Conservation (phyloP, 1,139 yeast genomes). For the Candida frijolesensis region DNA sequence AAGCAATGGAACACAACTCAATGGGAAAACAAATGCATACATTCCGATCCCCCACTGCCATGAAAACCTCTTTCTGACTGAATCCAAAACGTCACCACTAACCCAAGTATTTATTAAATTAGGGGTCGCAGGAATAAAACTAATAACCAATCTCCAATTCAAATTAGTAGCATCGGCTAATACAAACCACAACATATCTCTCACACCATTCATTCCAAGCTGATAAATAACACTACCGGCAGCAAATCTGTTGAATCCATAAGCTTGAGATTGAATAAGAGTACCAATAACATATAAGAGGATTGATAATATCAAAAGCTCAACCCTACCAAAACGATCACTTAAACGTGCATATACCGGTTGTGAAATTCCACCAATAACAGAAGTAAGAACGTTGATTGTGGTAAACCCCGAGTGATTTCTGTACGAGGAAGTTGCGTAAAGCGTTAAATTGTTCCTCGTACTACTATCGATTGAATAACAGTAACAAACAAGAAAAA, state of each 20-base stretch:
- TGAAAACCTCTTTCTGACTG: slow-evolving; percentile 21
- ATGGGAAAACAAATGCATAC: slow-evolving; percentile 79
- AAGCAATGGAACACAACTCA: slow-evolving; percentile 60
- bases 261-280: slow-evolving; percentile 27
- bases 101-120: slow-evolving; percentile 80
- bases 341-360: slow-evolving; percentile 68
- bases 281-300: slow-evolving; percentile 69
- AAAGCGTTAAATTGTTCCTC: slow-evolving; percentile 48
- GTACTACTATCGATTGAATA: slow-evolving; percentile 63
- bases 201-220: slow-evolving; percentile 67
- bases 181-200: slow-evolving; percentile 55
- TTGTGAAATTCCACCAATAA: slow-evolving; percentile 71
- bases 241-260: slow-evolving; percentile 63
- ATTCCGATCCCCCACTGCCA: slow-evolving; percentile 81
- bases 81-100: slow-evolving; percentile 53
- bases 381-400: slow-evolving; percentile 60
- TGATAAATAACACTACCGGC: slow-evolving; percentile 74
- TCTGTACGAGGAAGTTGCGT: slow-evolving; percentile 59
- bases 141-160: slow-evolving; percentile 67
- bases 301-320: slow-evolving; percentile 52
- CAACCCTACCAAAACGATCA: slow-evolving; percentile 69
- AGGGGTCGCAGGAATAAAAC: slow-evolving; percentile 70
- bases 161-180: slow-evolving; percentile 66
- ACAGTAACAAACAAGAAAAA: slow-evolving; percentile 62
- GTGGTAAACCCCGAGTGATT: slow-evolving; percentile 66